Percentiles rank a stretch among this genome's conserved stretches.
Evolutionary conservation across 2,329 filamentous ascomycete genomes (phyloP).

Genomic region (Venturia oleaginea): DNA sequence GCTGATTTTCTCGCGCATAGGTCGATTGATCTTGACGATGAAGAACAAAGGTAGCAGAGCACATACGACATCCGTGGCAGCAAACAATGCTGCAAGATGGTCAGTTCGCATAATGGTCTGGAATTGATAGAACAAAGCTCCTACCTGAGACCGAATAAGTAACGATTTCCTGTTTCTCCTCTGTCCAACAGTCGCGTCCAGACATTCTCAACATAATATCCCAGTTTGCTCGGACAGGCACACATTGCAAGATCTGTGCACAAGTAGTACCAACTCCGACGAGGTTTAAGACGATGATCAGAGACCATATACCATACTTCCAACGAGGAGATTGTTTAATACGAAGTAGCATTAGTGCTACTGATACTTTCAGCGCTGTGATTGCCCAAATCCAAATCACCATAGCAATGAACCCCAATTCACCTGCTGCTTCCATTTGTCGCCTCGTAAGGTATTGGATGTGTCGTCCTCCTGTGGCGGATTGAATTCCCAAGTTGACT

Average conservation of each 20-base stretch:
- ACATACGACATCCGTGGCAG: constrained; percentile 9
- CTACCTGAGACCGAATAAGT: constrained; percentile 5
- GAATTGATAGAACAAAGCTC: background rate
- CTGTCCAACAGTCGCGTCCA: background rate
- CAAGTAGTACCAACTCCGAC: background rate
- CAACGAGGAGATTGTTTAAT: constrained; percentile 5
- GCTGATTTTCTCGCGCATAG: constrained; percentile 10
- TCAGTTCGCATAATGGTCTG: background rate
- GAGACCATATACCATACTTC: constrained; percentile 3
- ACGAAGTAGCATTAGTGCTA: constrained; percentile 8
- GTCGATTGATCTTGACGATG: constrained; percentile 14
- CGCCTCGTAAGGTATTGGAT: background rate
- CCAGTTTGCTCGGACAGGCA: constrained; percentile 11
- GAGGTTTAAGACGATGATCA: background rate
- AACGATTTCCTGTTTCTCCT: background rate
- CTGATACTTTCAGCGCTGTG: constrained; percentile 8
- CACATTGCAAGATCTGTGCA: constrained; percentile 2
- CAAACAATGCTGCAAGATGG: constrained; percentile 6
- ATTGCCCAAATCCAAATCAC: constrained; percentile 9
- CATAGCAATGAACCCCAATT: background rate
- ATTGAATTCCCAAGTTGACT: background rate
- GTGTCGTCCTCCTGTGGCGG: background rate
- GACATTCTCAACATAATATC: background rate
- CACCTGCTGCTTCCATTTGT: background rate
- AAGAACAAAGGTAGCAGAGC: constrained; percentile 12